Evolutionary conservation across 108 stramenopile genomes (phyloP), one percentile per base, ranked within the genome.

Genomic region (Cyclotella distinguenda): DNA sequence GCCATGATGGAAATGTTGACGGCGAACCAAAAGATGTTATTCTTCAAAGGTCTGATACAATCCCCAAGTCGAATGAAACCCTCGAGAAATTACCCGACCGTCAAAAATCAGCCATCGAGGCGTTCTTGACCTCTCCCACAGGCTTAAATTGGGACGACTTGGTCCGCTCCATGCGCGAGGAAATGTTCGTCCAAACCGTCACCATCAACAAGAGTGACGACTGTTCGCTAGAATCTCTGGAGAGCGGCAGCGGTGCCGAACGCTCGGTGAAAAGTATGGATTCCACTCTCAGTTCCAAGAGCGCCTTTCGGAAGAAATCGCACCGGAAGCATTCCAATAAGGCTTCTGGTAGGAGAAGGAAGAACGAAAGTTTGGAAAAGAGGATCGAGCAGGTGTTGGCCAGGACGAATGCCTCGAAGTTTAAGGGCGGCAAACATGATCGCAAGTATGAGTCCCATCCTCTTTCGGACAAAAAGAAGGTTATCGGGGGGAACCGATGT

Each of bases 151-250:
- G 67, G 67, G 67, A 57, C 34, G 55, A 68, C 36, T 33, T 68
- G 10, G 67, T 68, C 47, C 32, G 48, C 6, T 68, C 67, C 23
- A 38, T 68, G 56, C 44, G 67, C 3, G 56, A 68, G 32, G 67
- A 68, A 72, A 64, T 51, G 63, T 64, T 50, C 23, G 18, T 64
- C 23, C 27, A 64, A n/a, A 64, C 63, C 4, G 42, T 59, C 19
- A 64, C 63, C 12, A 52, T 64, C 10, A 36, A 50, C 4, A 43
- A 49, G 42, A 38, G 34, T 45, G 48, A 50, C 12, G 49, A 52
- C 21, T n/a, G 38, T 2, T 51, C 63, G 0, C 4, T 52, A 2
- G 48, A 38, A 4, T 30, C 27, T 51, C 23, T 47, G 45, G 33
- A 16, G 16, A 30, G 40, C 19, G 21, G 27, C 23, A 43, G 23